Evolutionary conservation across 768 basidiomycete genomes (phyloP).

Genomic region (Russula sp.): DNA sequence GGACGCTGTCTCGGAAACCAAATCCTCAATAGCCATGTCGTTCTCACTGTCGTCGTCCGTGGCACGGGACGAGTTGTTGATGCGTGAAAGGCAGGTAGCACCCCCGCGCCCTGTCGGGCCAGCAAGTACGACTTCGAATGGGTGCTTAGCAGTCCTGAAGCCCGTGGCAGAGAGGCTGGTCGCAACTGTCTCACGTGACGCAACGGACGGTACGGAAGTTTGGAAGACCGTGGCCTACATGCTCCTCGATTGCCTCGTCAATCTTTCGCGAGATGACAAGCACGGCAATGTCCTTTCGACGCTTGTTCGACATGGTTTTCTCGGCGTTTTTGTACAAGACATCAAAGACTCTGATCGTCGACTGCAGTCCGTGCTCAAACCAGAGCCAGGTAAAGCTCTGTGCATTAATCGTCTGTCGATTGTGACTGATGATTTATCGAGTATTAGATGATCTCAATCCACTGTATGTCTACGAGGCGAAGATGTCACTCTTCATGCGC

Average conservation of each 20-base stretch:
- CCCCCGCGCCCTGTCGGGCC: slow-evolving; percentile 35
- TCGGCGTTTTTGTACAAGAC: slow-evolving; percentile 77
- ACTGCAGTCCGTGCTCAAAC: slow-evolving; percentile 73
- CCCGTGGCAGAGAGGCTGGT: slow-evolving; percentile 69
- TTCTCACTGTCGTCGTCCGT: slow-evolving; percentile 11
- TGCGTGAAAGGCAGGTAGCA: slow-evolving; percentile 15
- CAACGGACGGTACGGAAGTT: slow-evolving; percentile 91
- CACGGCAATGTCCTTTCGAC: slow-evolving; percentile 57
- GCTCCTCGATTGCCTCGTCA: slow-evolving; percentile 76
- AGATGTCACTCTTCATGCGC: slow-evolving; percentile 84
- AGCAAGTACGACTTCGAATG: slow-evolving; percentile 37
- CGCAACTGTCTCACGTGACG: slow-evolving; percentile 76
- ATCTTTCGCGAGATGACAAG: slow-evolving; percentile 67
- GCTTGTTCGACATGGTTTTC: slow-evolving; percentile 69
- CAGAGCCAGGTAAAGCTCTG: slow-evolving; percentile 71
- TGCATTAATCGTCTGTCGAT: not conserved
- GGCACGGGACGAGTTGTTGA: slow-evolving; percentile 27
- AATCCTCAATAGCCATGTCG: not conserved
- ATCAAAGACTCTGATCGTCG: slow-evolving; percentile 79
- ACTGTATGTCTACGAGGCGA: slow-evolving; percentile 92
- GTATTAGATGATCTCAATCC: slow-evolving; percentile 79
- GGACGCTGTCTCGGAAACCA: slow-evolving; percentile 7
- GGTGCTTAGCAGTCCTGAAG: slow-evolving; percentile 66
- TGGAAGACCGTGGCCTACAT: slow-evolving; percentile 97
- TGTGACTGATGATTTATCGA: not conserved